Base-by-base conservation (phyloP, 768 basidiomycete species). In the Myochromella boudieri region DNA sequence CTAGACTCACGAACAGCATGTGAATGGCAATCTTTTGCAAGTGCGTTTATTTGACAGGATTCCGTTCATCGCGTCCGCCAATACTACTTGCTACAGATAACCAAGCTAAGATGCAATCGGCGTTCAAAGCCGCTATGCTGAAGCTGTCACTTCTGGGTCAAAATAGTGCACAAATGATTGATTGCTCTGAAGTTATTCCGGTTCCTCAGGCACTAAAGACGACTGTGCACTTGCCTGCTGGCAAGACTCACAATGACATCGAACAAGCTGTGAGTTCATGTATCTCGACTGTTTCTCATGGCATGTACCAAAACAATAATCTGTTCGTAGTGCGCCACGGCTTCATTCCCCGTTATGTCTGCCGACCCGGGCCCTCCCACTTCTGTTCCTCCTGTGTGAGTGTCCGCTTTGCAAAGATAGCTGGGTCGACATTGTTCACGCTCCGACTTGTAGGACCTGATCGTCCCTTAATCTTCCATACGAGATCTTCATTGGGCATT, bases 81-180 rank as follows among this genome's bases (percentile, higher is more conserved):
- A 36, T 11, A 36, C 17, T 9, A 36, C 9, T 36, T 11, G 6
- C 20, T 6, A 3, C 20, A 37, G 37, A 37, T 21, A 37, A 37
- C 20, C 70, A 70, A 46, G 52, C 61, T n/a, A 59, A 55, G 38
- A 61, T 74, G 55, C 57, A 61, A 17, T 48, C 50, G 25, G 60
- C 56, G 2, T 75, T 75, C 65, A 64, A 60, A 14, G 61, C 60
- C 11, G 74, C 68, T 9, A 72, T 77, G 69, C 57, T 61, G 28
- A 78, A 76, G 57, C 53, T 78, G 18, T 67, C 71, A 4, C 48
- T 71, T n/a, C 46, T 75, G 28, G 76, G 73, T 18, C 71, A 75
- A 29, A 63, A 74, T 20, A 15, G 20, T 14, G 8, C 37, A 5
- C 11, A 6, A 24, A 17, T 58, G 52, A 47, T 53, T 14, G 44